A percentile compares a stretch with the other conserved stretches of the same genome.
phyloP scores from a whole-genome alignment of 2,329 filamentous ascomycete species.

The Apiospora saccharicola region DNA sequence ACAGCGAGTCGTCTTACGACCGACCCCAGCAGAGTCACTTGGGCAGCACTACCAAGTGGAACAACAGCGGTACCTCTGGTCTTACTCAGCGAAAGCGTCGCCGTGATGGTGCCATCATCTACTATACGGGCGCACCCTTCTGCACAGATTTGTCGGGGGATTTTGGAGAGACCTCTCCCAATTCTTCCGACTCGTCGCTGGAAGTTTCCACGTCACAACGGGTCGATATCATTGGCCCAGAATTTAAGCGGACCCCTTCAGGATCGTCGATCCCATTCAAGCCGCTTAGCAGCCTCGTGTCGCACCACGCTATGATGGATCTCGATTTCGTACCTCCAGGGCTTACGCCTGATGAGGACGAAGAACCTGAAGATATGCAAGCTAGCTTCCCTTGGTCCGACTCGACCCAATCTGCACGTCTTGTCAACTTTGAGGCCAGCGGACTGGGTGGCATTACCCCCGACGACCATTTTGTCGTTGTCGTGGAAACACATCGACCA shows the following conservation, averaged over 20 bases:
- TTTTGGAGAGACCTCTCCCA: constrained; percentile 55
- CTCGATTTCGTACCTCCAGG: constrained; percentile 41
- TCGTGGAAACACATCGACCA: constrained; percentile 58
- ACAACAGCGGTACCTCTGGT: constrained; percentile 53
- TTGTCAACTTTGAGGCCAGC: constrained; percentile 59
- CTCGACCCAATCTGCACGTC: constrained; percentile 44
- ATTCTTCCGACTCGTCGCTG: constrained; percentile 46
- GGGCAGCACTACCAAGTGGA: constrained; percentile 54
- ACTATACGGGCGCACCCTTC: constrained; percentile 81
- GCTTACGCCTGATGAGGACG: constrained; percentile 42
- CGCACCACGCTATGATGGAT: constrained; percentile 37
- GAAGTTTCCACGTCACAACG: constrained; percentile 30
- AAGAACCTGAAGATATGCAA: constrained; percentile 49
- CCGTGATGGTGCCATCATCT: constrained; percentile 79
- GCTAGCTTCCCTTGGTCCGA: constrained; percentile 57
- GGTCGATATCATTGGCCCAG: constrained; percentile 38
- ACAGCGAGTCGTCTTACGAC: constrained; percentile 51
- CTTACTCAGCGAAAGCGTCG: constrained; percentile 59
- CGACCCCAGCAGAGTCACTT: constrained; percentile 57
- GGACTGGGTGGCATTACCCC: constrained; percentile 67
- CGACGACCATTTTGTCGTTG: constrained; percentile 69
- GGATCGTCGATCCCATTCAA: constrained; percentile 58
- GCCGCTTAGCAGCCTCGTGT: constrained; percentile 55
- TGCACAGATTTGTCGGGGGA: constrained; percentile 82
- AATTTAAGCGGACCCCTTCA: constrained; percentile 47